Conservation (phyloP, 139 green algal genomes). For the Chlorella sp. region DNA sequence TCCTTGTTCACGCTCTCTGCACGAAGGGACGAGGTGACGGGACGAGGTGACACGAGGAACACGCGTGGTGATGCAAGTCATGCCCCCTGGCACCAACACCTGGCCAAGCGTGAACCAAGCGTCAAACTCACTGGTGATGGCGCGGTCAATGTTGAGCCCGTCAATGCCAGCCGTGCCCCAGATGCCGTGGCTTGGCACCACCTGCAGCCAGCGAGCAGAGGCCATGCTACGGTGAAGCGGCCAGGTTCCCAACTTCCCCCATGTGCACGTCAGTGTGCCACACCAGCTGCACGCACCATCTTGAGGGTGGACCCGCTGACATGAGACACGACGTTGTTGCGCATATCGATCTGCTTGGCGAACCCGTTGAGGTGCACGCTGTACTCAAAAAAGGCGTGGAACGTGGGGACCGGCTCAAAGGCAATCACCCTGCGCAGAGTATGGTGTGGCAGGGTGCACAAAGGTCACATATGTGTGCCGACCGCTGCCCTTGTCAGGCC, state of each 20-base stretch:
- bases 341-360: constrained; percentile 25
- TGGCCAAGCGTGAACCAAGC: neutral
- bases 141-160: constrained; percentile 58
- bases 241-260: too few relatives aligned
- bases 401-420: constrained; percentile 74
- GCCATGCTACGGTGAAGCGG: too few relatives aligned
- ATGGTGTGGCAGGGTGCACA: neutral
- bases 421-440: constrained; percentile 48
- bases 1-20: constrained; percentile 9
- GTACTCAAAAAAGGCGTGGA: constrained; percentile 65
- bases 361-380: constrained; percentile 48
- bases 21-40: too few relatives aligned
- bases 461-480: neutral
- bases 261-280: too few relatives aligned
- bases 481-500: neutral
- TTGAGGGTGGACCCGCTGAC: constrained; percentile 25
- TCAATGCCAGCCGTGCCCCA: constrained; percentile 66
- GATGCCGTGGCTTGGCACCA: constrained; percentile 45
- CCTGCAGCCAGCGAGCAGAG: neutral
- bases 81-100: neutral
- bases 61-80: too few relatives aligned
- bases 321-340: constrained; percentile 14
- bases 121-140: neutral
- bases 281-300: too few relatives aligned
- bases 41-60: too few relatives aligned